Base-by-base conservation (phyloP, 2,329 filamentous ascomycete genomes). In the Phyllosticta capitalensis region DNA sequence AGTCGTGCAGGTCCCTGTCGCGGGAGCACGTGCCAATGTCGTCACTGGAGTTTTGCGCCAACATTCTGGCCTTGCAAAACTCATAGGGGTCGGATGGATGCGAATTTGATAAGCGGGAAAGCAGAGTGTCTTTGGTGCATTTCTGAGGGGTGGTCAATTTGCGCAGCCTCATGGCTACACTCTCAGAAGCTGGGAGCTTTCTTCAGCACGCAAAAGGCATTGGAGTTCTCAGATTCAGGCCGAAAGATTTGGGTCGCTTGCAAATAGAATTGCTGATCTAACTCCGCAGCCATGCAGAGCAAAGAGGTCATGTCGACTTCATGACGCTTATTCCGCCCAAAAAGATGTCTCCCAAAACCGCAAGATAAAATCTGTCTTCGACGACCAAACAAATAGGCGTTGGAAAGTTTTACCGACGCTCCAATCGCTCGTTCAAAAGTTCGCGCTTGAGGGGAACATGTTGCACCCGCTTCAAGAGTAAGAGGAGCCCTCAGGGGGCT, bases 401-500 rank as follows among this genome's bases (percentile, higher is more conserved):
- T 45, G 38, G 17, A 45, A 45, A 6, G 38, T n/a, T 45, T 45
- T 45, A 19, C 14, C 38, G 6, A n/a, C 38, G n/a, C 14, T 17
- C 38, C 38, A n/a, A n/a, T 45, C 38, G 17, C 38, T 45, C 12
- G 17, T n/a, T 3, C 5, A 45, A n/a, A n/a, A n/a, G 14, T 19
- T 6, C 17, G 49, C 55, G 9, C 4, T 26, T 28, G 52, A 33
- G 1, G 7, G 26, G 21, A 19, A n/a, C 50, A 45, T 9, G 20
- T 21, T 22, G n/a, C 26, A 12, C n/a, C 22, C 14, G 20, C 50
- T 19, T 10, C 21, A 53, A 53, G 33, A 52, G 66, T 81, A 87
- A 30, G 77, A 86, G 28, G 88, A 85, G 61, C 91, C 92, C 77
- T 99, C 94, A 3, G 89, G 83, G 49, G 94, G 94, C 74, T 99